Percentiles rank a stretch among this genome's conserved stretches.
Conservation (phyloP, 208 protist genomes). For the Angomonas deanei region DNA sequence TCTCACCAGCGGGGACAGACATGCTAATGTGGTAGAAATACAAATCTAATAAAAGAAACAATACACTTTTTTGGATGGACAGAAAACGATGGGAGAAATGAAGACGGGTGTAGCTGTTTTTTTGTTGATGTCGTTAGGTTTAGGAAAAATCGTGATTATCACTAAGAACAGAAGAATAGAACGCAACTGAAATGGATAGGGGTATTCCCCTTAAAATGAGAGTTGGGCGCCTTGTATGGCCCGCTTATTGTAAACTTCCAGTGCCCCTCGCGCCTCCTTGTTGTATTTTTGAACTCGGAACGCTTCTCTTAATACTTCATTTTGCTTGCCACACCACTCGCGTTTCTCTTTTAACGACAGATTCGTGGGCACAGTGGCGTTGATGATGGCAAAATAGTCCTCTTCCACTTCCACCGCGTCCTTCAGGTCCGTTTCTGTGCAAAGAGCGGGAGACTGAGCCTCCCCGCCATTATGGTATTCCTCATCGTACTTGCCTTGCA, state of each 20-base stretch:
- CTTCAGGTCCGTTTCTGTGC: not conserved
- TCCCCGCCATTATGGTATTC: no score
- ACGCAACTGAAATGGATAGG: no score
- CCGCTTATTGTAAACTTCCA: slow-evolving; percentile 22
- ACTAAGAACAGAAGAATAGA: no score
- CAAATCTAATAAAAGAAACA: not conserved
- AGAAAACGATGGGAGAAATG: not conserved
- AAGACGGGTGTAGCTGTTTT: not conserved
- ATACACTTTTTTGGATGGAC: not conserved
- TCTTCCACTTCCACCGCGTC: not conserved
- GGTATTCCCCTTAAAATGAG: no score
- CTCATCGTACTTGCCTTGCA: no score
- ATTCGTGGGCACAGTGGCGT: not conserved
- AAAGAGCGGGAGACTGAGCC: not conserved
- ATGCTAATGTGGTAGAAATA: slow-evolving; percentile 23
- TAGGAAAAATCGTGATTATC: not conserved
- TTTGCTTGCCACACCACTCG: slow-evolving; percentile 29
- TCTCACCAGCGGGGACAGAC: slow-evolving; percentile 29
- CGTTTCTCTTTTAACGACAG: not conserved
- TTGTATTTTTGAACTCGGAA: slow-evolving; percentile 56
- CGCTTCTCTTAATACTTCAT: slow-evolving; percentile 54
- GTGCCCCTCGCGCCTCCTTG: slow-evolving; percentile 33
- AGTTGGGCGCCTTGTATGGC: not conserved
- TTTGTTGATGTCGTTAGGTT: not conserved
- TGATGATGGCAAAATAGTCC: slow-evolving; percentile 21